These are phyloP conservation scores for Tetrapisispora taiwanensis DNA, from an alignment of 805 yeast genomes.

Conservation along the genomic window DNA sequence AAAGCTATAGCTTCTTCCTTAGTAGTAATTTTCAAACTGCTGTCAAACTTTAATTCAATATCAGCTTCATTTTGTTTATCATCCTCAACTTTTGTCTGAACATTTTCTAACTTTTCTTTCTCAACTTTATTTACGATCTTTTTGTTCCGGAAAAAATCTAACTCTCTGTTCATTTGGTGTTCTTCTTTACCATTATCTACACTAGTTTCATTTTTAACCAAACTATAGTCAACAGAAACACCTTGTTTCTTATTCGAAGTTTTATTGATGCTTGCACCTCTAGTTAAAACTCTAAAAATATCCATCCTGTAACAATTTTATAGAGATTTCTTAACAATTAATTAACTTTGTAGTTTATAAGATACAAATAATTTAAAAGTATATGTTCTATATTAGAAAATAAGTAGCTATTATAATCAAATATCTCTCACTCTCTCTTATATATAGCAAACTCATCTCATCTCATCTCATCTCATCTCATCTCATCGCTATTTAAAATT, in stretches of 20 bases:
- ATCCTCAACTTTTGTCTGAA: slow-evolving; percentile 24
- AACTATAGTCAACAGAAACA: slow-evolving; percentile 16
- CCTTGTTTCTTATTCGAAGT: slow-evolving; percentile 20
- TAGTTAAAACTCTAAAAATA: slow-evolving; percentile 69
- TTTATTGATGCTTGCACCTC: slow-evolving; percentile 77
- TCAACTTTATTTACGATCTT: slow-evolving; percentile 29
- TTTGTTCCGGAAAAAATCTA: slow-evolving; percentile 71
- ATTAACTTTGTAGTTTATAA: too few relatives aligned
- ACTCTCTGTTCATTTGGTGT: slow-evolving; percentile 53
- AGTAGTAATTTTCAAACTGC: slow-evolving; percentile 36
- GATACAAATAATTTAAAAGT: too few relatives aligned
- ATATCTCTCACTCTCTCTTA: too few relatives aligned
- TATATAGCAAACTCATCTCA: slow-evolving; percentile 2
- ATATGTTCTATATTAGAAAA: too few relatives aligned
- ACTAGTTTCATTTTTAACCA: slow-evolving; percentile 5
- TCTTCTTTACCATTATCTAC: slow-evolving; percentile 31
- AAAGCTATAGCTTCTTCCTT: slow-evolving; percentile 50
- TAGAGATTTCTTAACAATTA: too few relatives aligned
- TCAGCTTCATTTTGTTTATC: slow-evolving; percentile 10
- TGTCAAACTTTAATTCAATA: slow-evolving; percentile 1
- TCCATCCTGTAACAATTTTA: slow-evolving; percentile 45
- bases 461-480: slow-evolving; percentile 5
- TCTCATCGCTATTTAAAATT: slow-evolving; percentile 4
- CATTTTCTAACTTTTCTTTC: slow-evolving; percentile 18
- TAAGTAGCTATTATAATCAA: too few relatives aligned